Evolutionary conservation across 495 filamentous ascomycete genomes (phyloP), one percentile per base, ranked within the genome.

Genomic region (Friedmanniomyces endolithicus): DNA sequence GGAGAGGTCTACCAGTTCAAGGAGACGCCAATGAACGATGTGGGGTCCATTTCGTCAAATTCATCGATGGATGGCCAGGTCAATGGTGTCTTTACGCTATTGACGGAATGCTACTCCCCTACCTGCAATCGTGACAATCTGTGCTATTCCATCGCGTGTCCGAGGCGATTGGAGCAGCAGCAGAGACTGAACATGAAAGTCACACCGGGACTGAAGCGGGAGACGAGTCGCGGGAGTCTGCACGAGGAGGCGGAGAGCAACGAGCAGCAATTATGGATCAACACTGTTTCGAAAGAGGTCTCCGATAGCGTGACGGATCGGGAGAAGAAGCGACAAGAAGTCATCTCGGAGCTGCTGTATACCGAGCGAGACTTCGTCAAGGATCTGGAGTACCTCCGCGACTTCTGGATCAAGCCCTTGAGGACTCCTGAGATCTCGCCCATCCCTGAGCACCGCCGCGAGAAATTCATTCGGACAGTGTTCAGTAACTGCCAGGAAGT

Each of bases 361-460:
- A 99, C 94, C 0, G 94, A 99, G 68, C 81, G 94, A 37, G 94
- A 99, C 70, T 99, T 99, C 61, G 94, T 99, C 67, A 99, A 99
- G 73, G 94, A 99, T 66, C 74, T 99, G 60, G 94, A 99, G 66
- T 99, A 99, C 64, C 71, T 99, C 27, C 82, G 90, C 55, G 94
- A 99, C 71, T 97, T 97, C 78, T 99, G 94, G 94, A 95, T 97
- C 74, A 80, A 88, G 59, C 94, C 94, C 2, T 70, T 99, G 50
- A 83, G 88, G 50, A 80, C 80, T 23, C 74, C 73, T 8, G 79
- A 77, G 52, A 76, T 78, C 17, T 96, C 90, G 8, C 88, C 88
- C 2, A 90, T 99, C 52, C 90, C 94, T 6, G 83, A 90, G 61
- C 80, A 87, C 57, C 80, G 88, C 40, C 80, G 88, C 50, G 94